Evolutionary conservation across 108 stramenopile species (phyloP).

Genomic region (Schizochytrium sp.): DNA sequence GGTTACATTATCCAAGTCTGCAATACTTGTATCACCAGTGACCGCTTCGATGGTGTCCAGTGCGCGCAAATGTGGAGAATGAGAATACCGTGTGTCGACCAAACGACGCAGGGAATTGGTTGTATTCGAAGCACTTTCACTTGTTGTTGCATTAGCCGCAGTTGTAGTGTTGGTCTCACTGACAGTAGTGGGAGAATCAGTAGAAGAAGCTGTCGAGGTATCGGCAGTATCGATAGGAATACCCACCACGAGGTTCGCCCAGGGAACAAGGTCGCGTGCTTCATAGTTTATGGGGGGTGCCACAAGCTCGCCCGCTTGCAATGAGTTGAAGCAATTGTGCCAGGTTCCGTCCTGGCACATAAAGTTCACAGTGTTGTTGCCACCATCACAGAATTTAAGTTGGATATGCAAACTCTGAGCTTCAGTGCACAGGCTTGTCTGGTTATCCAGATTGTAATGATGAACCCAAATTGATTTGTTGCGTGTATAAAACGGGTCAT

Average conservation of each 20-base stretch:
- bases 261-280: neutral
- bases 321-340: constrained; percentile 31
- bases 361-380: constrained; percentile 16
- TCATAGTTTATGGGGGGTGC: neutral
- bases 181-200: neutral
- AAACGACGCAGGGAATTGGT: too few relatives aligned
- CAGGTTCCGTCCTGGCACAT: constrained; percentile 15
- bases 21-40: neutral
- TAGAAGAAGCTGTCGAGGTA: neutral
- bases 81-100: neutral
- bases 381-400: constrained; percentile 18
- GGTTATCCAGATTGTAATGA: neutral
- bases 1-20: neutral
- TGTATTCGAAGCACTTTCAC: too few relatives aligned
- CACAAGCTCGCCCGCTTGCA: neutral
- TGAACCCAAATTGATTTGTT: constrained; percentile 51
- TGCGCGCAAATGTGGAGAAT: neutral
- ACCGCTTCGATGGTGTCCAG: neutral
- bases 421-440: neutral
- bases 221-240: neutral
- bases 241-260: neutral
- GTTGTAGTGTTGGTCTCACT: neutral
- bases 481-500: constrained; percentile 42
- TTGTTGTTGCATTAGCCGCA: neutral
- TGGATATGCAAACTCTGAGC: neutral